phyloP scores from a whole-genome alignment of 192 early-diverging fungal species.

The Jimgerdemannia lactiflua region DNA sequence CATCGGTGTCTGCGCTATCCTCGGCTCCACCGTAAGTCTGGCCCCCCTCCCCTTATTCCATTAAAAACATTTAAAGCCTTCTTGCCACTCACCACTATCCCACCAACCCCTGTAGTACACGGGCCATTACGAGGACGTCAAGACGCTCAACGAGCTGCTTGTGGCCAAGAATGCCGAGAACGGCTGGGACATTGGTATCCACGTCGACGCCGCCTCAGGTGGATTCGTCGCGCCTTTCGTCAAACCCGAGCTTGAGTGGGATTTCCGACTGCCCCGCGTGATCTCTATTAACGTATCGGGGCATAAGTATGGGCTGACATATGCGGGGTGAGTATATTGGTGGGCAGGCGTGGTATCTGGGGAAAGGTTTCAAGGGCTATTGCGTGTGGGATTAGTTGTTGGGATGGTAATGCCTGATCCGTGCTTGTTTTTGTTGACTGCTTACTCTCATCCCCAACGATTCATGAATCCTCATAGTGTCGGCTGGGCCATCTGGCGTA shows the following conservation, averaged over 20 bases:
- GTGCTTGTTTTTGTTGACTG: too few relatives aligned
- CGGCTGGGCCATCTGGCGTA: slow-evolving; percentile 81
- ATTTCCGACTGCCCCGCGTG: slow-evolving; percentile 64
- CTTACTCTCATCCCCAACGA: neutral
- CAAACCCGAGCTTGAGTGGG: slow-evolving; percentile 70
- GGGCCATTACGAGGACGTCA: slow-evolving; percentile 80
- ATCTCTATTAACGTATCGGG: slow-evolving; percentile 80
- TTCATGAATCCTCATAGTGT: slow-evolving; percentile 20
- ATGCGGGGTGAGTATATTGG: slow-evolving; percentile 48
- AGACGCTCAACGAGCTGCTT: slow-evolving; percentile 56
- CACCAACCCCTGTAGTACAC: slow-evolving; percentile 46
- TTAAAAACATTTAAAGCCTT: too few relatives aligned
- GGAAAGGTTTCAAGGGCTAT: neutral
- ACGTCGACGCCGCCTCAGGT: slow-evolving; percentile 84
- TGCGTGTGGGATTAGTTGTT: too few relatives aligned
- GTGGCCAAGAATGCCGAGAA: slow-evolving; percentile 56
- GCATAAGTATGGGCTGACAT: slow-evolving; percentile 86
- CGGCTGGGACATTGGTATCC: slow-evolving; percentile 74
- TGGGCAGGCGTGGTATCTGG: neutral
- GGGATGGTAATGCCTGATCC: too few relatives aligned
- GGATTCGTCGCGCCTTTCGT: slow-evolving; percentile 88
- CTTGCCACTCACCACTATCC: too few relatives aligned
- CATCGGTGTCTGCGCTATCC: slow-evolving; percentile 73
- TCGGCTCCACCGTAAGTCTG: slow-evolving; percentile 57
- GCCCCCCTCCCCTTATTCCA: neutral